Evolutionary conservation across 2,329 filamentous ascomycete genomes (phyloP).

Genomic region (Curvularia sp.): DNA sequence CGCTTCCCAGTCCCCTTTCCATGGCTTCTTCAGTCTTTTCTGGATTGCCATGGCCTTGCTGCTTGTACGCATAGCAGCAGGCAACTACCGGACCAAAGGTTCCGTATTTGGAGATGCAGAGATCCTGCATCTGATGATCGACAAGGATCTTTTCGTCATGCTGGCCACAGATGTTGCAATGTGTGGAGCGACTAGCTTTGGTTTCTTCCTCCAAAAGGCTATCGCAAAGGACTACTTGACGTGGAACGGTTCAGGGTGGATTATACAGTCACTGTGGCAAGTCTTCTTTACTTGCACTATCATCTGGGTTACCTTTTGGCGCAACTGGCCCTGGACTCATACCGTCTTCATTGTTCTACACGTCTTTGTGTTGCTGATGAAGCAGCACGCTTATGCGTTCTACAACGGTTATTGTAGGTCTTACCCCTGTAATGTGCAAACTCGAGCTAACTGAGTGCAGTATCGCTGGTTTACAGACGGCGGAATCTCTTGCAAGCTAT

Average conservation of each 20-base stretch:
- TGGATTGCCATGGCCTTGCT: slow-evolving; percentile 75
- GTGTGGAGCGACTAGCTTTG: slow-evolving; percentile 70
- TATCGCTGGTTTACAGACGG: slow-evolving; percentile 60
- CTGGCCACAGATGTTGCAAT: slow-evolving; percentile 72
- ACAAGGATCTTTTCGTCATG: slow-evolving; percentile 59
- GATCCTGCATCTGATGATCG: slow-evolving; percentile 73
- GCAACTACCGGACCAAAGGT: slow-evolving; percentile 74
- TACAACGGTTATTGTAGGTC: slow-evolving; percentile 73
- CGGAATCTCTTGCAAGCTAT: slow-evolving; percentile 55
- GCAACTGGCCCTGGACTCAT: slow-evolving; percentile 84
- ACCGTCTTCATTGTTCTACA: slow-evolving; percentile 80
- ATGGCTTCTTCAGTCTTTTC: slow-evolving; percentile 81
- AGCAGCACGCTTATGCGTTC: slow-evolving; percentile 80
- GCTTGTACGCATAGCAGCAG: slow-evolving; percentile 69
- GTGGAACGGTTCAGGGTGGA: slow-evolving; percentile 75
- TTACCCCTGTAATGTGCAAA: not conserved
- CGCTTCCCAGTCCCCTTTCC: slow-evolving; percentile 72
- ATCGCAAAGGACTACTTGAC: slow-evolving; percentile 66
- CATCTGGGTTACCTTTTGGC: slow-evolving; percentile 70
- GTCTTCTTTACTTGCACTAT: slow-evolving; percentile 66
- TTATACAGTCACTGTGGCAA: slow-evolving; percentile 79
- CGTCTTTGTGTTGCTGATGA: slow-evolving; percentile 79
- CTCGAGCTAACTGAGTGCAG: slow-evolving; percentile 7
- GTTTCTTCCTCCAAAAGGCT: slow-evolving; percentile 69
- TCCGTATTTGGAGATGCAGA: slow-evolving; percentile 74